Evolutionary conservation across 2,329 filamentous ascomycete species (phyloP).

Genomic region (Aspergillus terreus): DNA sequence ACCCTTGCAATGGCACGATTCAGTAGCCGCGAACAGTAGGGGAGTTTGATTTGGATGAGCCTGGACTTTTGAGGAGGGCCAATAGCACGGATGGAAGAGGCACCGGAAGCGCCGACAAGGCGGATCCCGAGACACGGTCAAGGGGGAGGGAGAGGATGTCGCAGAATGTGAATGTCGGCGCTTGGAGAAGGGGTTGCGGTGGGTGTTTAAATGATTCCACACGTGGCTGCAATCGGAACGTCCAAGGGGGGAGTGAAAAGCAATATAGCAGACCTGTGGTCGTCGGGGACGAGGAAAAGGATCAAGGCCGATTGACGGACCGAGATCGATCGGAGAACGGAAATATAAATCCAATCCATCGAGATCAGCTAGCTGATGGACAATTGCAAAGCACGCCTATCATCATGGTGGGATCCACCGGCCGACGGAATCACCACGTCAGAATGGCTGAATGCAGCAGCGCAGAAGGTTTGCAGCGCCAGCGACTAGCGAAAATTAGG

Average conservation of each 20-base stretch:
- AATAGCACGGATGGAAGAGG: slow-evolving; percentile 12
- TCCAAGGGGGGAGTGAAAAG: neutral
- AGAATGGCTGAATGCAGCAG: slow-evolving; percentile 7
- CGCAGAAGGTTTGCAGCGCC: slow-evolving; percentile 5
- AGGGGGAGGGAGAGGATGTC: slow-evolving; percentile 6
- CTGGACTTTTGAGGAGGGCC: slow-evolving; percentile 12
- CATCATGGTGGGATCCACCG: slow-evolving; percentile 8
- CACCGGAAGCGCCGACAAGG: slow-evolving; percentile 19
- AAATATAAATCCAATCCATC: slow-evolving; percentile 6
- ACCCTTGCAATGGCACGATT: slow-evolving; percentile 15
- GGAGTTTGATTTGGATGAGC: slow-evolving; percentile 16
- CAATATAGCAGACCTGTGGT: neutral
- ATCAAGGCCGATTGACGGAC: neutral
- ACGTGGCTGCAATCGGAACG: slow-evolving; percentile 5
- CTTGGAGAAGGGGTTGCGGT: slow-evolving; percentile 15
- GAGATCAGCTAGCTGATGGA: slow-evolving; percentile 4
- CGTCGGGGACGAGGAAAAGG: neutral
- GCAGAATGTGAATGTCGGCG: slow-evolving; percentile 10
- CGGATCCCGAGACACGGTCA: slow-evolving; percentile 10
- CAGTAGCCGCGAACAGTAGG: slow-evolving; percentile 19
- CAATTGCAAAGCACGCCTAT: slow-evolving; percentile 6
- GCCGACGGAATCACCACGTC: slow-evolving; percentile 11
- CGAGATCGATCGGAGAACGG: neutral
- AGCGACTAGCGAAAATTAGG: slow-evolving; percentile 8
- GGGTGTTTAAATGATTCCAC: slow-evolving; percentile 10